Evolutionary conservation across 495 filamentous ascomycete genomes (phyloP).

Genomic region (Lasiosphaeria hispida): DNA sequence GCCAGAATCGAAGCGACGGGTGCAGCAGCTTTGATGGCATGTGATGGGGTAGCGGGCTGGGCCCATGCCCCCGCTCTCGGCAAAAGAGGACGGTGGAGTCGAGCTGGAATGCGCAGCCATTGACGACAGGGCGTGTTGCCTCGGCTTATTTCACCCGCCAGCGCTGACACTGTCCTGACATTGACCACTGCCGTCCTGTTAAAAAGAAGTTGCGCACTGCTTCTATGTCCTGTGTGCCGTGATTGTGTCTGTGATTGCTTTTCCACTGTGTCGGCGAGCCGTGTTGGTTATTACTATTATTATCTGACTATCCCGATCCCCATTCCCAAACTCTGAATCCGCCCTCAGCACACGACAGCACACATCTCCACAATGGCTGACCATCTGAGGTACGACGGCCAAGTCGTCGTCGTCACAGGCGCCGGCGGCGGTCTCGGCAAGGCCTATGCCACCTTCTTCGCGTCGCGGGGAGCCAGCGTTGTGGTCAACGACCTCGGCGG

Average conservation of each 20-base stretch:
- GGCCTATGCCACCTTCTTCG: slow-evolving; percentile 91
- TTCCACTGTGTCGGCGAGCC: slow-evolving; percentile 5
- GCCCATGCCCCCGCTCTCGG: slow-evolving; percentile 16
- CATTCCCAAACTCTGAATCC: slow-evolving; percentile 4
- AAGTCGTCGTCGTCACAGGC: slow-evolving; percentile 95
- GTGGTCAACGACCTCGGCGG: slow-evolving; percentile 97
- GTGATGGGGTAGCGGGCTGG: slow-evolving; percentile 10
- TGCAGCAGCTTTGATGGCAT: slow-evolving; percentile 6
- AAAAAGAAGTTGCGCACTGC: slow-evolving; percentile 8
- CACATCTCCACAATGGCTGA: slow-evolving; percentile 60
- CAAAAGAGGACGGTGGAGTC: slow-evolving; percentile 11
- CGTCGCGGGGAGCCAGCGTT: slow-evolving; percentile 86
- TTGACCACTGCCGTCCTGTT: slow-evolving; percentile 8
- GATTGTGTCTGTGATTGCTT: neutral
- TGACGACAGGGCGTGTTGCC: slow-evolving; percentile 4
- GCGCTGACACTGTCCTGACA: neutral
- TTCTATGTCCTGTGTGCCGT: slow-evolving; percentile 1
- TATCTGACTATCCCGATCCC: neutral
- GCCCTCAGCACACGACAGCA: slow-evolving; percentile 21
- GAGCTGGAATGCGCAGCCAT: slow-evolving; percentile 5
- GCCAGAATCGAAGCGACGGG: no score
- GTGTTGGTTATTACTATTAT: neutral
- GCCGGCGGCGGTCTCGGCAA: slow-evolving; percentile 94
- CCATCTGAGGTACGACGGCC: slow-evolving; percentile 85
- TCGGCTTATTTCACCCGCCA: slow-evolving; percentile 13